Evolutionary conservation across 2,329 filamentous ascomycete species (phyloP).

Genomic region (Trichoderma sp.): DNA sequence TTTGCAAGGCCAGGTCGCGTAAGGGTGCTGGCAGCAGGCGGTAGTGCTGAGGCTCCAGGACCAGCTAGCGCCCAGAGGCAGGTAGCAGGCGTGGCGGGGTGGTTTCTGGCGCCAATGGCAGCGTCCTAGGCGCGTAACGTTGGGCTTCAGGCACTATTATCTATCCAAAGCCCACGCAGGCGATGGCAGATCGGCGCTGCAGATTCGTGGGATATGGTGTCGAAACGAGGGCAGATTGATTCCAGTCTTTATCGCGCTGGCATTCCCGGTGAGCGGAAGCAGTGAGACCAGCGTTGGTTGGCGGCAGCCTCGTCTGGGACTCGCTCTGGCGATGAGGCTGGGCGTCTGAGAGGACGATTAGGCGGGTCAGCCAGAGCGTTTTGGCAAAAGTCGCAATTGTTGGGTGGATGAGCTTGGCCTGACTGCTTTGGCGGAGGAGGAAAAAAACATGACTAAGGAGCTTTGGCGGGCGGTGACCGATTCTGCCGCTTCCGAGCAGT

Average conservation of each 20-base stretch:
- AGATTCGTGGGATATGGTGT: background rate
- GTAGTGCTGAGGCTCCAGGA: background rate
- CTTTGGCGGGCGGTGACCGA: slow-evolving; percentile 31
- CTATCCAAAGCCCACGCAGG: background rate
- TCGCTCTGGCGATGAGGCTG: slow-evolving; percentile 23
- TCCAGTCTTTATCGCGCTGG: background rate
- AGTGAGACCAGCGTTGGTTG: slow-evolving; percentile 8
- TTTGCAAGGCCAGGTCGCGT: slow-evolving; percentile 16
- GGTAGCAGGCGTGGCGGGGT: slow-evolving; percentile 17
- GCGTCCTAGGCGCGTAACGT: slow-evolving; percentile 16
- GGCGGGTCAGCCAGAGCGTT: background rate
- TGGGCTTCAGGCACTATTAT: background rate
- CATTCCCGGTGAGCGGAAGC: slow-evolving; percentile 2
- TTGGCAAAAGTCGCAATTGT: slow-evolving; percentile 21
- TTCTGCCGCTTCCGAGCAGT: slow-evolving; percentile 35
- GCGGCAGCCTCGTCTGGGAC: slow-evolving; percentile 21
- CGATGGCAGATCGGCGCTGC: background rate
- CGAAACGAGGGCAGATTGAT: background rate
- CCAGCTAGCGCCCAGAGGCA: slow-evolving; percentile 1
- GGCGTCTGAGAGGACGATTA: background rate
- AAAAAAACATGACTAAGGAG: slow-evolving; percentile 8
- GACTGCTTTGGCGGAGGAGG: background rate
- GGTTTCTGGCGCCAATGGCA: slow-evolving; percentile 4
- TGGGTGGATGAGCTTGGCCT: slow-evolving; percentile 2
- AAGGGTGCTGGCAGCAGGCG: background rate